These are phyloP conservation scores for Strobilomyces confusus DNA, from an alignment of 768 basidiomycete genomes.

Conservation along the genomic window DNA sequence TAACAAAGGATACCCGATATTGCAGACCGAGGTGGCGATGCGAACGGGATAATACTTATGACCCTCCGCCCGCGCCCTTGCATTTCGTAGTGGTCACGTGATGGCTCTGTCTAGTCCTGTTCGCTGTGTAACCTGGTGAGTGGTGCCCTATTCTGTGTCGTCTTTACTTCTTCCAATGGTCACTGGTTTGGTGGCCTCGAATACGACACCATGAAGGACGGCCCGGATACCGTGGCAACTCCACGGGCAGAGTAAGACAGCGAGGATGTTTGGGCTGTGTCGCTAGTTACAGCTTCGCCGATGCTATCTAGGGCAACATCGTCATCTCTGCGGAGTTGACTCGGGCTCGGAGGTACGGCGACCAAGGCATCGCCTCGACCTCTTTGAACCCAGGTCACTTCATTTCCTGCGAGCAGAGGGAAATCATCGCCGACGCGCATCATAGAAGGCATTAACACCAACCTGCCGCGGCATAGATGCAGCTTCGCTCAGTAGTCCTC, in stretches of 20 bases:
- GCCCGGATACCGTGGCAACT: constrained; percentile 8
- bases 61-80: too few relatives aligned
- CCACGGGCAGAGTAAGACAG: constrained; percentile 33
- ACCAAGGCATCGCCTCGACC: constrained; percentile 42
- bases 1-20: too few relatives aligned
- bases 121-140: too few relatives aligned
- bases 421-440: too few relatives aligned
- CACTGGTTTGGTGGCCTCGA: constrained; percentile 34
- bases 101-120: too few relatives aligned
- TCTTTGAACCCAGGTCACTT: constrained; percentile 40
- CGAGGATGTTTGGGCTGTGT: not conserved
- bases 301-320: constrained; percentile 38
- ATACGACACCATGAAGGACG: constrained; percentile 36
- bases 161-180: constrained; percentile 42
- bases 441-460: constrained; percentile 18
- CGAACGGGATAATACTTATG: too few relatives aligned
- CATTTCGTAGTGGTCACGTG: too few relatives aligned
- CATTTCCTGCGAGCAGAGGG: not conserved
- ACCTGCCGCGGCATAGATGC: constrained; percentile 17
- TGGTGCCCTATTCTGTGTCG: too few relatives aligned
- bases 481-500: not conserved
- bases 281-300: not conserved
- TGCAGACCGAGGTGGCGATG: too few relatives aligned
- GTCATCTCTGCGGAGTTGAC: constrained; percentile 41
- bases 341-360: constrained; percentile 37